Percentiles rank a stretch among this genome's conserved stretches.
Evolutionary conservation across 2,329 filamentous ascomycete species (phyloP).

Genomic region (Cercospora sp.): DNA sequence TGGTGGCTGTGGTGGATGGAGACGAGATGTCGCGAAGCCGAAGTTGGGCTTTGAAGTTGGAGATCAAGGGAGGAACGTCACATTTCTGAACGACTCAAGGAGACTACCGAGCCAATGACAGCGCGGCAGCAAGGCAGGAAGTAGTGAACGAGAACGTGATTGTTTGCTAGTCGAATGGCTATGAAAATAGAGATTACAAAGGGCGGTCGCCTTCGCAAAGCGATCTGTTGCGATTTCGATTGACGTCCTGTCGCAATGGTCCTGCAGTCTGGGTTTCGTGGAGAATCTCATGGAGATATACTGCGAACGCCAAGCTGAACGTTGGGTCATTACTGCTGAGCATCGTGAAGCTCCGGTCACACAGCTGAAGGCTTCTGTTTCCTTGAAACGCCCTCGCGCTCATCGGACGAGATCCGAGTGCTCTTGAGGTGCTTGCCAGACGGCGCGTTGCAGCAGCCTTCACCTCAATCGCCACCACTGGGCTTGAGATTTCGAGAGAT

Average conservation of each 20-base stretch:
- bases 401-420: not conserved
- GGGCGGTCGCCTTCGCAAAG: not conserved
- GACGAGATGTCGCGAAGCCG: conserved; percentile 18
- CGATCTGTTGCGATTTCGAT: not conserved
- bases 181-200: conserved; percentile 12
- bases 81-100: conserved; percentile 16
- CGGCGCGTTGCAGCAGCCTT: not conserved
- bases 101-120: conserved; percentile 21
- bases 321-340: not conserved
- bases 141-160: conserved; percentile 12
- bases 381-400: not conserved
- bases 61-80: conserved; percentile 23
- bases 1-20: conserved; percentile 31
- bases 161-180: conserved; percentile 27
- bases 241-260: not conserved
- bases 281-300: not conserved
- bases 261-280: not conserved
- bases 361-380: not conserved
- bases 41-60: conserved; percentile 9
- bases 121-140: conserved; percentile 19
- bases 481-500: not conserved
- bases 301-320: not conserved
- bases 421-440: not conserved
- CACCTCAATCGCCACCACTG: no score
- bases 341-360: not conserved